Evolutionary conservation across 192 early-diverging fungal species (phyloP), one percentile per base, ranked within the genome.

Genomic region (Thoreauomyces humboldtii): DNA sequence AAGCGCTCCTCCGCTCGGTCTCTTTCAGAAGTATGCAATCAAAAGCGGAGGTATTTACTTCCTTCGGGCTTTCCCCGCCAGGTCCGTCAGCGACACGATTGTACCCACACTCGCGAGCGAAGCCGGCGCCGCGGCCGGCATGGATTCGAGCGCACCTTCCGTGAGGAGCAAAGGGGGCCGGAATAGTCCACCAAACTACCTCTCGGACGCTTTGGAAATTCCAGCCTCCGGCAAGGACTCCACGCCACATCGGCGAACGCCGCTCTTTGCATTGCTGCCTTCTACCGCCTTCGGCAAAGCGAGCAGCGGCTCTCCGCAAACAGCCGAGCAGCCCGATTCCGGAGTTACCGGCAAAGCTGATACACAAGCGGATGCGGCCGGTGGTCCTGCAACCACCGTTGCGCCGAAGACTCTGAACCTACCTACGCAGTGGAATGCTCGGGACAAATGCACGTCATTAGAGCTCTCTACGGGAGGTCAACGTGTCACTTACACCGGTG

Each of bases 391-490:
- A n/a, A n/a, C n/a, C n/a, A n/a, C n/a, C n/a, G n/a, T n/a, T 36
- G 31, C 35, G 14, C 55, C 55, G 12, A 43, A 61, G 41, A 34
- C 41, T 17, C 24, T 47, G 53, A 60, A 52, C 1, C 41, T 89
- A 52, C 88, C 88, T 12, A 72, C 81, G 6, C 69, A 66, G 36
- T 89, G 82, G 84, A 88, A 78, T 65, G 29, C 58, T 15, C 85
- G 82, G 41, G 85, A 87, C 69, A 89, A 86, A 63, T 65, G 74
- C 28, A 36, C 65, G 17, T 44, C 71, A 19, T 36, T 88, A 5
- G 78, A 86, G 44, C 38, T 89, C 35, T 57, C 67, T 22, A 28
- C 57, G 22, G 59, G 70, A 22, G 70, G 71, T 9, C 63, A 76
- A 24, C 63, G 74, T 19, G 64, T 87, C 21, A 73, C 56, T 24